Base-by-base conservation (phyloP, 495 filamentous ascomycete species). In the Penicillium lagena region DNA sequence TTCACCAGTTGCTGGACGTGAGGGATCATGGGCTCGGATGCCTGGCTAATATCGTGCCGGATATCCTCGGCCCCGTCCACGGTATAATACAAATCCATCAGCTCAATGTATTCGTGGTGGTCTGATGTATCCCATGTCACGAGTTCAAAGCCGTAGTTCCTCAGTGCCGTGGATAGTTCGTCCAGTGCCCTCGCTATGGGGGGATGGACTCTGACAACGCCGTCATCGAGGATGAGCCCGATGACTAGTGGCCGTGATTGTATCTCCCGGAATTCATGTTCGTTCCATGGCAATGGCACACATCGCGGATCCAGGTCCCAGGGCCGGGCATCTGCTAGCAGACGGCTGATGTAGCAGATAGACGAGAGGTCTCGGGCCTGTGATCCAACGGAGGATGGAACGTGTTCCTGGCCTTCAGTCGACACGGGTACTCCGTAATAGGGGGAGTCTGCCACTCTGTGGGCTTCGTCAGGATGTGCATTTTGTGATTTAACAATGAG, bases 1-100 rank as follows among this genome's bases (percentile, higher is more conserved):
- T 70, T 74, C 6, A 77, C 55, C 12, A 71, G 41, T 0, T 51
- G 52, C 40, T 68, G 54, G 2, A 80, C 73, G 33, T 78, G 72
- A 0, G 75, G 74, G n/a, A 79, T 73, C 22, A 67, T 70, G 3
- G 77, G 77, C 43, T 83, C 78, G 1, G 73, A 72, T 28, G 68
- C 71, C 14, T 51, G 54, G 9, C 42, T 59, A 1, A 80, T 60
- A 36, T 75, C 68, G 1, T 70, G 66, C 6, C 67, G 54, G 31
- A 82, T 71, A 42, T 80, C 79, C 46, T 77, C 77, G 13, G 69
- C 69, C 1, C 79, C 79, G 40, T 80, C 74, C 2, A 66, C 76
- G 3, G 71, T 67, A 46, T 78, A 81, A 46, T 71, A 79, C 15
- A 50, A 41, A 45, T 74, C 73, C 68, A 79, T 71, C 27, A 74